Evolutionary conservation across 192 early-diverging fungal genomes (phyloP), one percentile per base, ranked within the genome.

Genomic region (Helicostylum pulchrum): DNA sequence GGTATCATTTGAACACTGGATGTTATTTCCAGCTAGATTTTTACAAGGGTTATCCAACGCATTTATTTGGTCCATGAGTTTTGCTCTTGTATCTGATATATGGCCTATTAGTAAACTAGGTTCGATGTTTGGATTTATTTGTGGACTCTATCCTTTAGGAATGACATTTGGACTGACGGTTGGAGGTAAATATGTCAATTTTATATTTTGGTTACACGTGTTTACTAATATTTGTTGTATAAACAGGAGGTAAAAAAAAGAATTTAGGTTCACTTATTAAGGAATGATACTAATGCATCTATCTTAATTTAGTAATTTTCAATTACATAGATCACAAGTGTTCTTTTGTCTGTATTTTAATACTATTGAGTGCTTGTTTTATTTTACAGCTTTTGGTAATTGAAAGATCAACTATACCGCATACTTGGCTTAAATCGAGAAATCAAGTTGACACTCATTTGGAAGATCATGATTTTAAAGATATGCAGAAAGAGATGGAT

Each of bases 111-210:
- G 32, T n/a, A 55, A 55, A 0, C 15, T 55, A 2, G 53, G 53
- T 4, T n/a, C 15, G n/a, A 55, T 31, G 8, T 32, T 55, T 32
- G 53, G 53, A 8, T 8, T 55, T 15, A 17, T 55, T 55, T 55
- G 32, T 55, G 32, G 30, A 4, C 9, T 55, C 34, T 55, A 32
- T 55, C 53, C 53, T 17, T 31, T 55, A n/a, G 53, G 53, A 55
- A 8, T 55, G 15, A 34, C n/a, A 31, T 7, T 31, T 34, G 53
- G 32, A 32, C 0, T 31, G 17, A 31, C 32, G 14, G 30, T 36
- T 15, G n/a, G n/a, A 8, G 30, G 53, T 55, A 55, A 55, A 31
- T 9, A 8, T 34, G 3, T 17, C 9, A 10, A 11, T 39, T 39
- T 26, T 26, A 26, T 26, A 2, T 26, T 26, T 26, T 0, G 26